phyloP scores from a whole-genome alignment of 1,139 yeast genomes.

The Keqinozyma sinolaborantium region DNA sequence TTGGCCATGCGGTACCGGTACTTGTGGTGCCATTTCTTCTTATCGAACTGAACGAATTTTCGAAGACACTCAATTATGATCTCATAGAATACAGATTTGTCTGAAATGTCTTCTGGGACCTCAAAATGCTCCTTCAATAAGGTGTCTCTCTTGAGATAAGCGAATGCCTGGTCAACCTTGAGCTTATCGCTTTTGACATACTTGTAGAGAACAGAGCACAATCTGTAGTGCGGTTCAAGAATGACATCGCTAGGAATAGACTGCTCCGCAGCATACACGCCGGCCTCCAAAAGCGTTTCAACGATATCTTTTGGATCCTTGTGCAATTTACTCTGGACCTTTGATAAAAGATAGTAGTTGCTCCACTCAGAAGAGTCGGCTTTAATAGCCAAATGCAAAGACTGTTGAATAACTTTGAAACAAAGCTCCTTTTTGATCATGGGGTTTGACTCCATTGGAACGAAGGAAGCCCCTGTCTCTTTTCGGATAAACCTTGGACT shows the following conservation, averaged over 20 bases:
- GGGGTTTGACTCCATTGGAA: slow-evolving; percentile 18
- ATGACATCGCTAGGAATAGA: slow-evolving; percentile 49
- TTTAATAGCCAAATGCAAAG: slow-evolving; percentile 42
- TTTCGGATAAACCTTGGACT: slow-evolving; percentile 31
- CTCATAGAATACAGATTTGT: slow-evolving; percentile 23
- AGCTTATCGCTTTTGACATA: slow-evolving; percentile 39
- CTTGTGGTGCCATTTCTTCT: slow-evolving; percentile 89
- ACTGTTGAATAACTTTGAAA: slow-evolving; percentile 32
- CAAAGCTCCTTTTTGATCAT: slow-evolving; percentile 24
- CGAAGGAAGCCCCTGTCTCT: slow-evolving; percentile 21
- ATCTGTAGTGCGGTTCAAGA: slow-evolving; percentile 71
- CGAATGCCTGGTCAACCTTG: slow-evolving; percentile 30
- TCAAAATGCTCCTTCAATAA: slow-evolving; percentile 5
- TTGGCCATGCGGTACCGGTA: slow-evolving; percentile 75
- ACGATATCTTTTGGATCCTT: slow-evolving; percentile 27
- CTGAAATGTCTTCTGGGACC: slow-evolving; percentile 1
- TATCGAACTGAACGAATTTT: slow-evolving; percentile 55
- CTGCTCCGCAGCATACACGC: slow-evolving; percentile 17
- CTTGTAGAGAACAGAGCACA: slow-evolving; percentile 60
- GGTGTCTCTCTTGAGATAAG: slow-evolving; percentile 32
- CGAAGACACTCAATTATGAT: slow-evolving; percentile 24
- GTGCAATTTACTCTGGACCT: slow-evolving; percentile 51
- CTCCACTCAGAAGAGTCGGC: slow-evolving; percentile 57
- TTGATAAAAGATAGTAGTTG: slow-evolving; percentile 55
- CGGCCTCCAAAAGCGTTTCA: slow-evolving; percentile 34